These are phyloP conservation scores for Xylariaceae sp. DNA, from an alignment of 2,329 filamentous ascomycete genomes.

Conservation along the genomic window DNA sequence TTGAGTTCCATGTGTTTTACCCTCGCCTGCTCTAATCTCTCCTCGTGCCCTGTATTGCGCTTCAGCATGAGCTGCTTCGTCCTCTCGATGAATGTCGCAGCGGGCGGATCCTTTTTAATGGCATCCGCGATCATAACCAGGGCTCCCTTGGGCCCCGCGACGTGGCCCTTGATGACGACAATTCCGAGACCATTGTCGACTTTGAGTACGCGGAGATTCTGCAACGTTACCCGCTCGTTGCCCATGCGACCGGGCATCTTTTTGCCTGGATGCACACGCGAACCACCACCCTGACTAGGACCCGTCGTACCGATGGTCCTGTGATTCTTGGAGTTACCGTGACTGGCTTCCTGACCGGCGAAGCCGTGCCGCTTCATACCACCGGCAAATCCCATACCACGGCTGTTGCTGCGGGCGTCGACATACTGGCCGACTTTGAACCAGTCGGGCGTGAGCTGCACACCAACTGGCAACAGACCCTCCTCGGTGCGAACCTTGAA, in stretches of 20 bases:
- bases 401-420: conserved; percentile 72
- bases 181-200: conserved; percentile 84
- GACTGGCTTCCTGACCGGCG: conserved; percentile 79
- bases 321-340: conserved; percentile 95
- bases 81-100: conserved; percentile 46
- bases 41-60: conserved; percentile 45
- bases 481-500: conserved; percentile 74
- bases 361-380: conserved; percentile 98
- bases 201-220: conserved; percentile 86
- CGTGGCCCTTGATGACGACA: conserved; percentile 79
- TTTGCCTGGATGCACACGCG: conserved; percentile 89
- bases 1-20: conserved; percentile 52
- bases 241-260: conserved; percentile 98
- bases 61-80: conserved; percentile 42
- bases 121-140: conserved; percentile 85
- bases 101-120: conserved; percentile 70
- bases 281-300: conserved; percentile 86
- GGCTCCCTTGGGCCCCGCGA: conserved; percentile 84
- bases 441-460: conserved; percentile 78
- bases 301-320: conserved; percentile 86
- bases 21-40: conserved; percentile 46
- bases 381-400: conserved; percentile 91
- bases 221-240: conserved; percentile 78
- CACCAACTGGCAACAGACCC: conserved; percentile 73
- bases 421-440: conserved; percentile 88